phyloP scores from a whole-genome alignment of 495 filamentous ascomycete genomes.

The Daldinia concentrica region DNA sequence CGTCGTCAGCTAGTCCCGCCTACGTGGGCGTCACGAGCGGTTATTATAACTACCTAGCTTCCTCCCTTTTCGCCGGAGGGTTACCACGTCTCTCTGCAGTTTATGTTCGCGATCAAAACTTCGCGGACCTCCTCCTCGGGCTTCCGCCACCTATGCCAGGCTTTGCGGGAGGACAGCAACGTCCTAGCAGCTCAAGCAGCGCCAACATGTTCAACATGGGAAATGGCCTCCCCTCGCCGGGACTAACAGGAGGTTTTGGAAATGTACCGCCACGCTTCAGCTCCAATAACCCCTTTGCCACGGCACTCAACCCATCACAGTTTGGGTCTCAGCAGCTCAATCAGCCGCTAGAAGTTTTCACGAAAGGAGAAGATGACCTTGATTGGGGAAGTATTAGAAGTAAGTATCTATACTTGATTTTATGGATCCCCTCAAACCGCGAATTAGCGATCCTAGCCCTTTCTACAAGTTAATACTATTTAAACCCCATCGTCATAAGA shows the following conservation, averaged over 20 bases:
- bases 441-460: background rate
- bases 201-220: constrained; percentile 35
- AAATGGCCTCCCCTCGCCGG: constrained; percentile 38
- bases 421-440: background rate
- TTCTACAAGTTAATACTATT: background rate
- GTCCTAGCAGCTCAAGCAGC: constrained; percentile 52
- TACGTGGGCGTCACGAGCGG: constrained; percentile 68
- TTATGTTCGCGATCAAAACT: constrained; percentile 85
- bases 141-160: constrained; percentile 67
- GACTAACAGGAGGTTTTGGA: constrained; percentile 29
- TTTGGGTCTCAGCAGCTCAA: constrained; percentile 55
- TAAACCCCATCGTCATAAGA: background rate
- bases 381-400: constrained; percentile 78
- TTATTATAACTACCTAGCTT: constrained; percentile 89
- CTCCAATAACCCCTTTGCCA: constrained; percentile 63
- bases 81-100: constrained; percentile 77
- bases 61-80: constrained; percentile 76
- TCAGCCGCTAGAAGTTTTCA: constrained; percentile 81
- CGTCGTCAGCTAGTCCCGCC: constrained; percentile 61
- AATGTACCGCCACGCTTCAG: constrained; percentile 50
- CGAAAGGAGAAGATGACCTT: constrained; percentile 83
- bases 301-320: constrained; percentile 45
- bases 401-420: constrained; percentile 13
- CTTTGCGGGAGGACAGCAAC: constrained; percentile 55
- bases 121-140: constrained; percentile 75